Percentiles rank a stretch among this genome's conserved stretches.
Conservation (phyloP, 2,329 filamentous ascomycete genomes). For the Aspergillus aculeatus region DNA sequence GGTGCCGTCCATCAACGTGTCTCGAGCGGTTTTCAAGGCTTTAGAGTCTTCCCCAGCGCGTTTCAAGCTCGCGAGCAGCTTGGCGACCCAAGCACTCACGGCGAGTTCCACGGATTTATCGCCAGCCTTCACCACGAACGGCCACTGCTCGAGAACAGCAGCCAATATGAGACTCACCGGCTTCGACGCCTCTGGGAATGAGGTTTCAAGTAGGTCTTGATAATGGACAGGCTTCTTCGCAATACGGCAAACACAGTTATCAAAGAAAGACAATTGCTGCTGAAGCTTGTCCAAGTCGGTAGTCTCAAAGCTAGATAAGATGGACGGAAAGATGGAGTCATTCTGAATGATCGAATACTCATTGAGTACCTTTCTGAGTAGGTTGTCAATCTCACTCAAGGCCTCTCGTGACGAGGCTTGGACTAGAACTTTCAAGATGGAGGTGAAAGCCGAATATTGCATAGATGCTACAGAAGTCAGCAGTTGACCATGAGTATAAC, state of each 20-base stretch:
- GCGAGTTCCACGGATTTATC: slow-evolving; percentile 45
- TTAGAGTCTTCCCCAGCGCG: slow-evolving; percentile 52
- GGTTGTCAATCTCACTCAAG: slow-evolving; percentile 32
- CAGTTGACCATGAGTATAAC: background rate
- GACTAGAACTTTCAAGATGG: slow-evolving; percentile 41
- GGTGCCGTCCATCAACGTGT: slow-evolving; percentile 43
- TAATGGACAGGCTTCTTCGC: slow-evolving; percentile 77
- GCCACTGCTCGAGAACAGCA: slow-evolving; percentile 73
- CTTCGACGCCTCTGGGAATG: slow-evolving; percentile 33
- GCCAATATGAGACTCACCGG: slow-evolving; percentile 65
- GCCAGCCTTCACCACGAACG: slow-evolving; percentile 60
- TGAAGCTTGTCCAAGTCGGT: slow-evolving; percentile 32
- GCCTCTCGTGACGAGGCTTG: slow-evolving; percentile 31
- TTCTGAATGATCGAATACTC: slow-evolving; percentile 40
- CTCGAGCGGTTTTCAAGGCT: slow-evolving; percentile 48
- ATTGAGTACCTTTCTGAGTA: slow-evolving; percentile 36
- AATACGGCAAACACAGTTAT: slow-evolving; percentile 77
- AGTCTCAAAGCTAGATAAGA: slow-evolving; percentile 39
- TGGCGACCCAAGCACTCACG: slow-evolving; percentile 59
- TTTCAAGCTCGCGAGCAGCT: slow-evolving; percentile 56
- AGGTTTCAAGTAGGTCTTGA: slow-evolving; percentile 54
- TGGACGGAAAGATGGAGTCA: slow-evolving; percentile 36
- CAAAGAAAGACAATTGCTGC: slow-evolving; percentile 68
- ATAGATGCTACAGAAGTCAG: slow-evolving; percentile 31
- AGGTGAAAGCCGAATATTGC: slow-evolving; percentile 43